Conservation (phyloP, 495 filamentous ascomycete genomes). For the Mytilinidion resinicola region DNA sequence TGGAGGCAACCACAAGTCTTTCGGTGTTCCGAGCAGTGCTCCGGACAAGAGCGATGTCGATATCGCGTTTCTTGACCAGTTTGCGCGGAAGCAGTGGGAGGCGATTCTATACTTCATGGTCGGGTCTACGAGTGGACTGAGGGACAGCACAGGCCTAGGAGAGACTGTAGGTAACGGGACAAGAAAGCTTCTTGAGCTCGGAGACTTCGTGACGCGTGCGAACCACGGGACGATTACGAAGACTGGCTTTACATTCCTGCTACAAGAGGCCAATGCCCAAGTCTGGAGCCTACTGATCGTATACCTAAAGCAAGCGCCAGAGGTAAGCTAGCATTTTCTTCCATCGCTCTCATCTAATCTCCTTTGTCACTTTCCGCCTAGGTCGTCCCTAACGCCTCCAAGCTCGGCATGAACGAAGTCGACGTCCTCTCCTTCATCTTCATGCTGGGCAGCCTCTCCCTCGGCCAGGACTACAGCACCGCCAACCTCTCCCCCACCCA, state of each 20-base stretch:
- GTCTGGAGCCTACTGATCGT: constrained; percentile 93
- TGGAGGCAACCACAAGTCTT: constrained; percentile 75
- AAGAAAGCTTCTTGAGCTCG: constrained; percentile 69
- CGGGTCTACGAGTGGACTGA: constrained; percentile 53
- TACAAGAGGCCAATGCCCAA: constrained; percentile 92
- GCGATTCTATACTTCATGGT: constrained; percentile 94
- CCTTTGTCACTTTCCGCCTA: not conserved
- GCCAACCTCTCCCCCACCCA: constrained; percentile 71
- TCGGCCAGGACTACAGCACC: constrained; percentile 83
- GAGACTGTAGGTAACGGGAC: constrained; percentile 66
- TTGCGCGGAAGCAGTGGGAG: constrained; percentile 87
- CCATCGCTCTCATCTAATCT: not conserved
- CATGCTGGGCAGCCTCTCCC: constrained; percentile 86
- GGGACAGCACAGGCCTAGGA: constrained; percentile 38
- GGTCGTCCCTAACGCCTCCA: not conserved
- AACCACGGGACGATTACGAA: constrained; percentile 70
- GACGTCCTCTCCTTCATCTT: constrained; percentile 95
- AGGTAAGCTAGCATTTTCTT: constrained; percentile 31
- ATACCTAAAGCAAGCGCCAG: constrained; percentile 80
- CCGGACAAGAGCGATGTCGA: constrained; percentile 53
- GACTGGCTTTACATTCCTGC: constrained; percentile 84
- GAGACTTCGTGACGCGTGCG: constrained; percentile 68
- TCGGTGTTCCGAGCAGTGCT: constrained; percentile 72
- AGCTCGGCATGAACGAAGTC: constrained; percentile 73
- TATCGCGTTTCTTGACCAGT: constrained; percentile 70